phyloP scores from a whole-genome alignment of 2,329 filamentous ascomycete genomes.

The Stagonosporopsis cucurbitacearum region DNA sequence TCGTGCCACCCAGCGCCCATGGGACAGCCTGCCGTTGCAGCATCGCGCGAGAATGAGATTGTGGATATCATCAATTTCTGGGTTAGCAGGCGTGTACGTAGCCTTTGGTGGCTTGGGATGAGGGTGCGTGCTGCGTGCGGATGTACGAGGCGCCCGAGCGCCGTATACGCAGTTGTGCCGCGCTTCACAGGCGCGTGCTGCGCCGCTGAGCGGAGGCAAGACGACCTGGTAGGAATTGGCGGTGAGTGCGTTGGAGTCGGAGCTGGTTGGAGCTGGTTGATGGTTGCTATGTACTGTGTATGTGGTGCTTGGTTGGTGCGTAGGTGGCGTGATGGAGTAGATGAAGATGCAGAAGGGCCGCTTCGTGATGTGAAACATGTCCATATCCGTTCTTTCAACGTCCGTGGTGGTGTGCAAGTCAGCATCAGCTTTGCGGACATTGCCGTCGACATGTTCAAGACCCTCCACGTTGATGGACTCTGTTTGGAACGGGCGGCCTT shows the following conservation, averaged over 20 bases:
- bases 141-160: slow-evolving; percentile 14
- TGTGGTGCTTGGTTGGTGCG: slow-evolving; percentile 1
- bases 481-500: slow-evolving; percentile 10
- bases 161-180: slow-evolving; percentile 13
- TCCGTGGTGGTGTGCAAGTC: neutral
- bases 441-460: slow-evolving; percentile 1
- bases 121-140: slow-evolving; percentile 6
- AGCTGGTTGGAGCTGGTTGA: slow-evolving; percentile 9
- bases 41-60: slow-evolving; percentile 7
- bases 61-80: slow-evolving; percentile 2
- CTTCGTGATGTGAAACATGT: slow-evolving; percentile 18
- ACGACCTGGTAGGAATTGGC: slow-evolving; percentile 8
- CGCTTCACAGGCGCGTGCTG: slow-evolving; percentile 13
- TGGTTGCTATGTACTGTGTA: too few species aligned
- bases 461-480: neutral
- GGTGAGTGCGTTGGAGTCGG: slow-evolving; percentile 18
- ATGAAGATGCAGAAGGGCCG: slow-evolving; percentile 12
- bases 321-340: slow-evolving; percentile 16
- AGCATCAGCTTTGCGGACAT: slow-evolving; percentile 7
- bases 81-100: slow-evolving; percentile 17
- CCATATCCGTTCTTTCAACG: slow-evolving; percentile 5
- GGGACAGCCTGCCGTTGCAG: slow-evolving; percentile 2
- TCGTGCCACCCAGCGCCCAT: neutral
- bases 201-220: slow-evolving; percentile 11
- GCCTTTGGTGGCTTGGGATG: slow-evolving; percentile 15